A percentile compares a stretch with the other conserved stretches of the same genome.
These are phyloP conservation scores for Iberis pinnata DNA, from an alignment of 345 rosid genomes.

Conservation along the genomic window DNA sequence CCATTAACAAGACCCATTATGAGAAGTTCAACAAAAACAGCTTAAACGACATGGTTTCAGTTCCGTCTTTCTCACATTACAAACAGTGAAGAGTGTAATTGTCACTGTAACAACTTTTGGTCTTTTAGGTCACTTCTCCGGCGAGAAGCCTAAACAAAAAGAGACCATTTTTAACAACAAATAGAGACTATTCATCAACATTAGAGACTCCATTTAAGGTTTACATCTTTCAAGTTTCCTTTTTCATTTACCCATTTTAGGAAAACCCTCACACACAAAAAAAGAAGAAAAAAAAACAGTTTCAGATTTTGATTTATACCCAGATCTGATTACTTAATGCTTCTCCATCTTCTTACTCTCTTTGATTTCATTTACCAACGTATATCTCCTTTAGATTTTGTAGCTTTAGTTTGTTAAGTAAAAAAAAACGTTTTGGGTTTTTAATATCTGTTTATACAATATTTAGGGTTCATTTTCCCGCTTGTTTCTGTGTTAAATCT, in stretches of 20 bases:
- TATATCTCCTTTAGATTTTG: not conserved
- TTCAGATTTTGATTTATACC: conserved; percentile 9
- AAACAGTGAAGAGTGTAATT: conserved; percentile 25
- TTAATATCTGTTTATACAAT: not conserved
- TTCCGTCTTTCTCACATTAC: conserved; percentile 17
- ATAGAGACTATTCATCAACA: conserved; percentile 4
- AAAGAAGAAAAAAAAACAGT: too few species aligned
- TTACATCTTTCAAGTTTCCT: not conserved
- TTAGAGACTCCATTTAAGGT: too few species aligned
- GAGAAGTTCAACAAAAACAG: not conserved
- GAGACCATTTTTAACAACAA: not conserved
- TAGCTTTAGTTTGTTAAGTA: not conserved
- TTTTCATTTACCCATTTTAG: too few species aligned
- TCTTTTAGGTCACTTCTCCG: conserved; percentile 25
- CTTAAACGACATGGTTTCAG: conserved; percentile 7
- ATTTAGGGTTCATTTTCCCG: conserved; percentile 12
- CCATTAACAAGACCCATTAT: conserved; percentile 18
- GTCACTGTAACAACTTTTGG: conserved; percentile 25
- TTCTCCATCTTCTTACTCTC: not conserved
- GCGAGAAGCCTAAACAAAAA: conserved; percentile 6
- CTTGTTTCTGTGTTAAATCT: conserved; percentile 17
- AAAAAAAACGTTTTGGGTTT: not conserved
- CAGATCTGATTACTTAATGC: conserved; percentile 27
- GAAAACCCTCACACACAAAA: too few species aligned
- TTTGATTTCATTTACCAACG: conserved; percentile 1